Evolutionary conservation across 192 early-diverging fungal genomes (phyloP), one percentile per base, ranked within the genome.

Genomic region (Rhizoclosmatium sp.): DNA sequence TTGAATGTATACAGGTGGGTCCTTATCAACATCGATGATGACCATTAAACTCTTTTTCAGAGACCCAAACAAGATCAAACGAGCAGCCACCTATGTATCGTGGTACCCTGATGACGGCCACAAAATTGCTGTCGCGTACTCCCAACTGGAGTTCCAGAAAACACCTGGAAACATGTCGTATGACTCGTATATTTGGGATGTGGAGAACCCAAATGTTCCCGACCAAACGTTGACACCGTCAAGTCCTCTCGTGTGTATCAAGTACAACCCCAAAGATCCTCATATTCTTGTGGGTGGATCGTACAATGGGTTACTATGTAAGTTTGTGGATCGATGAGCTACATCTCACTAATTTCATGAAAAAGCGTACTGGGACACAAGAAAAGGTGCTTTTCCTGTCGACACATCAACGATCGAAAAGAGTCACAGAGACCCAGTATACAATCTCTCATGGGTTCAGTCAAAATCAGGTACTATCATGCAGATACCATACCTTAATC

Each of bases 31-130:
- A 62, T 62, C n/a, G n/a, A n/a, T n/a, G n/a, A n/a, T n/a, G n/a
- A n/a, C n/a, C n/a, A n/a, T n/a, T n/a, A 40, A 65, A 65, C 31
- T 40, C 23, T 39, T 31, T 31, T 19, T 54, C 58, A 88, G 89
- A 40, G 89, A 91, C 64, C 89, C 89, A 54, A 89, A 88, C 51
- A 19, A 81, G 16, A 75, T 88, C 69, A 87, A 86, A 51, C 79
- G 89, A 44, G 82, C 88, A 4, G 90, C 90, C 0, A 78, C 88
- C 0, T 85, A 86, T 56, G 65, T 90, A 31, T 89, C 87, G 3
- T 91, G 87, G 87, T 91, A 91, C 73, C 90, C 90, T n/a, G 90
- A 91, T 54, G 87, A 88, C 48, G 89, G 89, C 41, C 85, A 89
- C 79, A 87, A 87, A 59, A 86, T 91, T 45, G 90, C 90, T 9